Evolutionary conservation across 192 early-diverging fungal genomes (phyloP), one percentile per base, ranked within the genome.

Genomic region (Spizellomyces punctatus): DNA sequence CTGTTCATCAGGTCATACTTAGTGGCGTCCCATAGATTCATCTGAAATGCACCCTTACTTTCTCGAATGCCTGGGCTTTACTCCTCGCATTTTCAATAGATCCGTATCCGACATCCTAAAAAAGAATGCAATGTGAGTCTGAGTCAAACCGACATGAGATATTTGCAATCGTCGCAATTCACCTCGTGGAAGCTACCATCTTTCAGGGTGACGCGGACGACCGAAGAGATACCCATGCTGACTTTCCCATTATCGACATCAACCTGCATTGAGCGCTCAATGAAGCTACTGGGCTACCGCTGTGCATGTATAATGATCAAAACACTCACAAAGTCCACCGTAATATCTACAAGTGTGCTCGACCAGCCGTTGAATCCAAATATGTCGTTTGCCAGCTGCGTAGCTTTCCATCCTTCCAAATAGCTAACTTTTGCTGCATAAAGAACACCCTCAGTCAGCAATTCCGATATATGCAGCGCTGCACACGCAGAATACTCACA

Each of bases 351-450:
- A 66, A 99, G 88, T 22, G 78, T 79, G 27, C 88, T 86, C 47
- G 84, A 85, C 96, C 96, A 99, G 9, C 95, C 95, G 71, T 96
- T 86, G 76, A 97, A 98, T 5, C 95, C 97, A 84, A 99, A 98
- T 6, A 96, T 71, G 41, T 94, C 89, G 71, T 99, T 95, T 57
- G 97, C 97, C 44, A 98, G 76, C 69, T 89, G 89, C 52, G 94
- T 92, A 46, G 86, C 88, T 42, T 87, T 90, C 88, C 89, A 90
- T 8, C 93, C 95, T 73, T 95, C 93, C 46, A 95, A 68, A 63
- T 94, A 95, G n/a, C 81, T 82, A 12, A 96, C 79, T 22, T 88
- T 88, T 0, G 74, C 72, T 74, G 54, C 43, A 49, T 27, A 59
- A 64, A 48, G 44, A 42, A 54, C 10, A 8, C 19, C 12, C 19